Base-by-base conservation (phyloP, 2,329 filamentous ascomycete genomes). In the Claviceps lovelessii region DNA sequence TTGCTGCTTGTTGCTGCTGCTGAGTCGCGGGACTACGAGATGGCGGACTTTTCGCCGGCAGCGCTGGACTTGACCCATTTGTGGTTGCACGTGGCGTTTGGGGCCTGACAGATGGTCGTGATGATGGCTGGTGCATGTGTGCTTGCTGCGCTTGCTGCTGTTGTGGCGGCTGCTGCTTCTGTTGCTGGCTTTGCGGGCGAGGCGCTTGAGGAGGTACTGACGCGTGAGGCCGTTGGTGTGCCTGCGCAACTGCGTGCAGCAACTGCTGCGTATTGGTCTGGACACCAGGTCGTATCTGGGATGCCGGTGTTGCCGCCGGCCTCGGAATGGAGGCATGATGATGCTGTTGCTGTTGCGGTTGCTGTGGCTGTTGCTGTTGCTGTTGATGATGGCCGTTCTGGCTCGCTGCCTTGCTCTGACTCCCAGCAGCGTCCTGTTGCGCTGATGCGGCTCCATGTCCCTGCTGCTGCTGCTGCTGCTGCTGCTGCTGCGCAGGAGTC, bases 231-330 rank as follows among this genome's bases (percentile, higher is more conserved):
- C 62, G 51, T 52, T 63, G 61, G 47, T 62, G 61, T 35, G 52
- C 55, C 49, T 57, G 55, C 17, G 55, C 50, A 29, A 63, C 60
- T 13, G 65, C 61, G 42, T 68, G 65, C 33, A 65, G 56, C 31
- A 61, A 57, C 48, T 68, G 66, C 28, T 69, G 67, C 42, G 65
- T 61, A 41, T 63, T 62, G 19, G 65, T 55, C 57, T 65, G 61
- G 48, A 61, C 56, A 9, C 55, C 62, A 50, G 63, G 56, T 39
- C 59, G 58, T 28, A 60, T 58, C 51, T 67, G 66, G 28, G 62
- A 62, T 8, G 66, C 58, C 15, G 65, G 54, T 2, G 58, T 53
- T 6, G 55, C 53, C 50, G n/a, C 28, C 31, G 56, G 46, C 39
- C 54, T 51, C 28, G 54, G 54, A 10, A 52, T 48, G n/a, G 55